Percentiles rank a stretch among this genome's conserved stretches.
Evolutionary conservation across 139 green algal species (phyloP).

Genomic region (Auxenochlorella pyrenoidosa): DNA sequence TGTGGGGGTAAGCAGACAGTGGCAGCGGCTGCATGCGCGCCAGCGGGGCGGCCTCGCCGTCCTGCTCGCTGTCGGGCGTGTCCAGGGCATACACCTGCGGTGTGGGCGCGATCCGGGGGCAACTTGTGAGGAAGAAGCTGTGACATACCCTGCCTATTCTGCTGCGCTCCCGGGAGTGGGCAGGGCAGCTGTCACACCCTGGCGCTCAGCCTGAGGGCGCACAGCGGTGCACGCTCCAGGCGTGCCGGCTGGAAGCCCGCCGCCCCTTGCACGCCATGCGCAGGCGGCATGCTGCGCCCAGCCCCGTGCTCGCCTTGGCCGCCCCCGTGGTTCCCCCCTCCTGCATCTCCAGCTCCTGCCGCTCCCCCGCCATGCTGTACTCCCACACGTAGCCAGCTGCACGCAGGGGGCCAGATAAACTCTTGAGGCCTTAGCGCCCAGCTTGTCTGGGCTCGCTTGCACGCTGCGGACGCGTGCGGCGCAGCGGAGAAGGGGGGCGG

Average conservation of each 20-base stretch:
- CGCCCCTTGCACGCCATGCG: not conserved
- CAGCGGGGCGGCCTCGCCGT: not conserved
- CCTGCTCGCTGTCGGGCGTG: conserved; percentile 1
- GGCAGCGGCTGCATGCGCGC: conserved; percentile 29
- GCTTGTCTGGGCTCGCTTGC: not conserved
- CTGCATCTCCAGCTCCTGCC: conserved; percentile 59
- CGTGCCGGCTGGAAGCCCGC: not conserved
- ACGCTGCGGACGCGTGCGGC: not conserved
- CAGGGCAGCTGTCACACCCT: too few relatives aligned
- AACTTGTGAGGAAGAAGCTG: not conserved
- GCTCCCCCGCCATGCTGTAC: conserved; percentile 12
- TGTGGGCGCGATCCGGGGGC: not conserved
- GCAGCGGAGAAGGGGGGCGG: too few relatives aligned
- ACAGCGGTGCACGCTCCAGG: too few relatives aligned
- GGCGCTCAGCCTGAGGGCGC: too few relatives aligned
- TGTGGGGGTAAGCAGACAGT: conserved; percentile 19
- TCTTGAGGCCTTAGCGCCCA: not conserved
- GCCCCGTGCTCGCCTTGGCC: not conserved
- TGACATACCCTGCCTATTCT: too few relatives aligned
- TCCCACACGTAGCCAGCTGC: conserved; percentile 48
- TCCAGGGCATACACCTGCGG: conserved; percentile 37
- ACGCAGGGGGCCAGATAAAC: not conserved
- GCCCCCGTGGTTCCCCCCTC: conserved; percentile 29
- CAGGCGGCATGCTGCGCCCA: not conserved
- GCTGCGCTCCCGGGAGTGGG: too few relatives aligned